Base-by-base conservation (phyloP, 108 stramenopile genomes). In the Phaeodactylum tricornutum region DNA sequence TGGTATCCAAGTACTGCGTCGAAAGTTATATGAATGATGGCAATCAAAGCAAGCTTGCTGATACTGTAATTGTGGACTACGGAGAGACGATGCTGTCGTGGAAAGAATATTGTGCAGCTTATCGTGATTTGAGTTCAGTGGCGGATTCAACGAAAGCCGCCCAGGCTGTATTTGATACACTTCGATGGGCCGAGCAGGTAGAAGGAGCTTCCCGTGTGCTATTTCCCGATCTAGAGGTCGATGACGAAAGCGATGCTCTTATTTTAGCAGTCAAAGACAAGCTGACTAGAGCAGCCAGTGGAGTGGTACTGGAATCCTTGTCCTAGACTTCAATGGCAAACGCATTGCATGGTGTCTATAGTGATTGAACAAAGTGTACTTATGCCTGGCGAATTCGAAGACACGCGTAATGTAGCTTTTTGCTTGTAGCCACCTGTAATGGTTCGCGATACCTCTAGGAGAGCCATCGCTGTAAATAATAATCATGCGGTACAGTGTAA, bases 181-280 rank as follows among this genome's bases (percentile, higher is more conserved):
- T 96, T 5, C 83, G 95, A 39, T 93, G 92, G 92, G 74, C 85
- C 6, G 95, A 96, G 62, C 67, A 46, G 34, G 65, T 86, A 25
- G 51, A 61, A 24, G 69, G 62, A 20, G 85, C 79, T 1, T 50
- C 2, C 9, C 57, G 66, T 6, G 81, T 91, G 25, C 58, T 84
- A 43, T 77, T 93, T 63, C 75, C 83, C 9, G 75, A 85, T 17
- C 58, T 80, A 25, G 53, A 64, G 0, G 40, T 41, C 6, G 53
- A 50, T 27, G 12, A 23, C 20, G 29, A 52, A 30, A 64, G 57
- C 31, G 71, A 64, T 43, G 81, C 88, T n/a, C 45, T 91, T 53
- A 57, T 45, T 4, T 48, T 84, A 40, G 84, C 88, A 3, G 55
- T 91, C 25, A 81, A 84, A 44, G 88, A 91, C 55, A 74, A 78